A percentile compares a stretch with the other conserved stretches of the same genome.
These are phyloP conservation scores for Hypoxylon sp. DNA, from an alignment of 2,329 filamentous ascomycete genomes.

Conservation along the genomic window DNA sequence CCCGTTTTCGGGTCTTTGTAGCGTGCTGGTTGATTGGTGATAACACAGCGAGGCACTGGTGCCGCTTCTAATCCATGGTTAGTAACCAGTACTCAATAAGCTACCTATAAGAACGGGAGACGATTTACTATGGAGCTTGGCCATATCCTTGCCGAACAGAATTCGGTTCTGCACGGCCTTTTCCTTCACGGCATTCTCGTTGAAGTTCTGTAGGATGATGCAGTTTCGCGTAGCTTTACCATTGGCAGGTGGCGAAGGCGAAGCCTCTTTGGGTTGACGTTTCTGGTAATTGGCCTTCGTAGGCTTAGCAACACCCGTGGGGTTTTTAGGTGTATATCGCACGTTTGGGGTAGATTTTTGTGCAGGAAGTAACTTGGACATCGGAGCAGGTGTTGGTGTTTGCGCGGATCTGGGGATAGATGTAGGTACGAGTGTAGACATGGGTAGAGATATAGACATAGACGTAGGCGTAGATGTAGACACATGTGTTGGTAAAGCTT, in stretches of 20 bases:
- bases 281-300: conserved; percentile 43
- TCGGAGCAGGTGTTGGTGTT: conserved; percentile 34
- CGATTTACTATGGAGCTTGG: conserved; percentile 64
- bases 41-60: conserved; percentile 74
- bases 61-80: conserved; percentile 59
- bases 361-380: conserved; percentile 11
- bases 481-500: conserved; percentile 15
- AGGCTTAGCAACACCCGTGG: conserved; percentile 38
- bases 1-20: conserved; percentile 89
- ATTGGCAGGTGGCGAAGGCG: conserved; percentile 53
- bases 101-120: background rate
- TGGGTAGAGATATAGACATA: conserved; percentile 16
- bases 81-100: conserved; percentile 22
- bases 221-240: conserved; percentile 68
- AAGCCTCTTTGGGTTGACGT: conserved; percentile 44
- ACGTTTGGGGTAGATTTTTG: conserved; percentile 18
- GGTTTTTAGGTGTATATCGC: conserved; percentile 39
- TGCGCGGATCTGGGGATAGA: conserved; percentile 35
- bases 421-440: conserved; percentile 32
- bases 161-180: conserved; percentile 69
- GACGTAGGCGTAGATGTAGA: conserved; percentile 28
- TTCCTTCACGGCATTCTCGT: conserved; percentile 67
- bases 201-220: conserved; percentile 71
- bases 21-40: conserved; percentile 83
- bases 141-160: conserved; percentile 70